Conservation (phyloP, 768 basidiomycete species). For the Agrocybe praecox region DNA sequence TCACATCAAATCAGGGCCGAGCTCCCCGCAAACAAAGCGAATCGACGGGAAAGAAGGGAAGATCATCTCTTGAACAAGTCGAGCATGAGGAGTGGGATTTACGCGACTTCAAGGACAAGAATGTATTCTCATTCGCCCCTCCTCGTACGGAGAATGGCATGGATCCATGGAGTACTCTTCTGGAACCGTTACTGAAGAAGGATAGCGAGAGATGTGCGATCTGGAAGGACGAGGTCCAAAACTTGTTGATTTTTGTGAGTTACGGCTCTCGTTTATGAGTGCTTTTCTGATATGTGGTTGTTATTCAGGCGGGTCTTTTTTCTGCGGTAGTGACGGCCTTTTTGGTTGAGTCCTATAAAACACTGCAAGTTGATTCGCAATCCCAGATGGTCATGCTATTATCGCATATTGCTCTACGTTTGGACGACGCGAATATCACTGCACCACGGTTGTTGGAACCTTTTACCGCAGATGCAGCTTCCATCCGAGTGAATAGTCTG, state of each 20-base stretch:
- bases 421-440: neutral
- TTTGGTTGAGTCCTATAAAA: constrained; percentile 7
- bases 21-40: too few species aligned
- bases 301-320: constrained; percentile 21
- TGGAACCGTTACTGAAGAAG: constrained; percentile 3
- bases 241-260: constrained; percentile 21
- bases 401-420: constrained; percentile 2
- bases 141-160: neutral
- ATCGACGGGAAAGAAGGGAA: too few species aligned
- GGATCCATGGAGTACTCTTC: neutral
- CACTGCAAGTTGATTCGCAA: constrained; percentile 12
- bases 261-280: neutral
- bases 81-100: too few species aligned
- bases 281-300: neutral
- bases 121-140: too few species aligned
- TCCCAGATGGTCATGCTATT: constrained; percentile 6
- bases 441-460: neutral
- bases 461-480: neutral
- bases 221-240: constrained; percentile 14
- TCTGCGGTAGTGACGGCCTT: constrained; percentile 18
- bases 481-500: constrained; percentile 7
- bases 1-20: too few species aligned
- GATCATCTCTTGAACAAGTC: too few species aligned
- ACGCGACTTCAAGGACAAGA: too few species aligned
- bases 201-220: constrained; percentile 8